A percentile compares a stretch with the other conserved stretches of the same genome.
Conservation (phyloP, 2,329 filamentous ascomycete species). For the Chaetothyriales sp. region DNA sequence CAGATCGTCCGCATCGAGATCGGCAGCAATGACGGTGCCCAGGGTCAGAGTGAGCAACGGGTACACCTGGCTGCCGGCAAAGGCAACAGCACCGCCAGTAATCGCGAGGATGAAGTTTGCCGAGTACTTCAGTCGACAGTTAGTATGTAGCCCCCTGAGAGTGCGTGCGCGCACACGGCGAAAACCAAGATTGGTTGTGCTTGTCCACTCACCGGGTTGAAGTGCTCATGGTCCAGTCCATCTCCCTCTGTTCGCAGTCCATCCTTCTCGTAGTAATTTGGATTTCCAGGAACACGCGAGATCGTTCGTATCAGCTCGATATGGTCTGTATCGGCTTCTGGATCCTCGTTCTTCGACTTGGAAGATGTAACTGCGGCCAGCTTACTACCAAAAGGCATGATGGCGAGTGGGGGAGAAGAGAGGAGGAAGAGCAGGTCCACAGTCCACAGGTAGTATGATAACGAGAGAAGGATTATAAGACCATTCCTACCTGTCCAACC, state of each 20-base stretch:
- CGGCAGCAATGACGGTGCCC: constrained; percentile 1
- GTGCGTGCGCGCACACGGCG: no score
- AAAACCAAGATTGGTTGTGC: no score
- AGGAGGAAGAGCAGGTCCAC: no score
- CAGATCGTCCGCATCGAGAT: not conserved
- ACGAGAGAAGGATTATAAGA: no score
- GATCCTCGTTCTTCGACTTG: not conserved
- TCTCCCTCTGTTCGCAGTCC: constrained; percentile 33
- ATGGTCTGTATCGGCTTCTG: constrained; percentile 7
- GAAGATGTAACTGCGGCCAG: not conserved
- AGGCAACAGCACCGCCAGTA: not conserved
- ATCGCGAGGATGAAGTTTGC: constrained; percentile 1
- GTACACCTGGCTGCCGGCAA: not conserved
- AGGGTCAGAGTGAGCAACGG: constrained; percentile 2
- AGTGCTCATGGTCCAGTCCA: constrained; percentile 33
- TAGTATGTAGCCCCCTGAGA: not conserved
- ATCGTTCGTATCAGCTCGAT: constrained; percentile 19
- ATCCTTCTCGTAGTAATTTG: constrained; percentile 33
- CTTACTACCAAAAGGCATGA: not conserved
- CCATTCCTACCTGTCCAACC: no score
- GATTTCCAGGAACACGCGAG: constrained; percentile 22
- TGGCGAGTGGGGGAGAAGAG: not conserved
- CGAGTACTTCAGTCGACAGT: not conserved
- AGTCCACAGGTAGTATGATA: no score
- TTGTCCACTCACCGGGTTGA: constrained; percentile 27